Percentiles rank a stretch among this genome's conserved stretches.
Evolutionary conservation across 2,329 filamentous ascomycete species (phyloP).

Genomic region (Penicillium sp.): DNA sequence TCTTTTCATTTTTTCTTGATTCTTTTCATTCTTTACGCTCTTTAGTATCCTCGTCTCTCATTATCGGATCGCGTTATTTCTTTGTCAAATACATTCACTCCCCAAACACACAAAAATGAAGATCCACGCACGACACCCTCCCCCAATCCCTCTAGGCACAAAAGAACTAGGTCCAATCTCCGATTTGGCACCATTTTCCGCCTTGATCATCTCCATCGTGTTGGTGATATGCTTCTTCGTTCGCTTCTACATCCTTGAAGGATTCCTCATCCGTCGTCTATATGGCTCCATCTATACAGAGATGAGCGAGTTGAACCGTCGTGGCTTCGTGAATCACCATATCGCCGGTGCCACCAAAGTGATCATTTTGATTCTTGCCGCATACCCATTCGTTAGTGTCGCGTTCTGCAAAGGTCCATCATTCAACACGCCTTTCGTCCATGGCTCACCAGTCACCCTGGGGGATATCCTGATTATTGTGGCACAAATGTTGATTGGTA

Average conservation of each 20-base stretch:
- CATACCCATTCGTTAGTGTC: constrained; percentile 46
- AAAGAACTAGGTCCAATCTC: constrained; percentile 25
- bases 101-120: not conserved
- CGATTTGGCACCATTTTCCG: constrained; percentile 26
- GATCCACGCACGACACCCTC: not conserved
- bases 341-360: constrained; percentile 47
- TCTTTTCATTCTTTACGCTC: no score
- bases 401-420: constrained; percentile 32
- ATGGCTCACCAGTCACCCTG: constrained; percentile 35
- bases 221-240: constrained; percentile 39
- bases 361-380: constrained; percentile 40
- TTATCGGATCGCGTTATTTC: no score
- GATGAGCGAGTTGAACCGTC: constrained; percentile 38
- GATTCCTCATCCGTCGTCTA: constrained; percentile 35
- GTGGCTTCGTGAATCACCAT: constrained; percentile 51
- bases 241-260: constrained; percentile 48
- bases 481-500: constrained; percentile 46
- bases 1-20: no score
- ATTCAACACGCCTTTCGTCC: constrained; percentile 34
- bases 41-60: not conserved
- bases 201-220: constrained; percentile 28
- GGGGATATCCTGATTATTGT: constrained; percentile 45
- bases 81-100: not conserved
- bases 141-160: not conserved
- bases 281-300: constrained; percentile 39